These are phyloP conservation scores for Phaffomyces thermotolerans DNA, from an alignment of 805 yeast species.

Conservation along the genomic window DNA sequence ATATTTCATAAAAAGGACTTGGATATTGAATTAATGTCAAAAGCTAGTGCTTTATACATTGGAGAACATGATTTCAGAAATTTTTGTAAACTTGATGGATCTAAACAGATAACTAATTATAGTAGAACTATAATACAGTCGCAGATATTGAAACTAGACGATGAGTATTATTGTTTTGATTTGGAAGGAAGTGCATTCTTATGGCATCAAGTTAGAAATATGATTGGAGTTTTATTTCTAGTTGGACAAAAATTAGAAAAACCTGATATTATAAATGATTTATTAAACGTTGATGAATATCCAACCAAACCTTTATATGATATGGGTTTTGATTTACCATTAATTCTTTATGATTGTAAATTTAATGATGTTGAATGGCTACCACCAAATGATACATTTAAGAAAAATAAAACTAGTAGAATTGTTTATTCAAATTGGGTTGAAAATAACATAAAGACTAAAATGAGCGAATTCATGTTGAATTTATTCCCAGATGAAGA, in stretches of 20 bases:
- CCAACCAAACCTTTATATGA: slow-evolving; percentile 75
- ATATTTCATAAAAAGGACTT: slow-evolving; percentile 51
- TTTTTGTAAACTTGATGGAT: slow-evolving; percentile 90
- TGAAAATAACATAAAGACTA: slow-evolving; percentile 50
- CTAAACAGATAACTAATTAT: slow-evolving; percentile 83
- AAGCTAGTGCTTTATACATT: slow-evolving; percentile 53
- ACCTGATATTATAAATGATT: slow-evolving; percentile 46
- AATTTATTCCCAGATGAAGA: slow-evolving; percentile 15
- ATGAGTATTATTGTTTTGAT: slow-evolving; percentile 60
- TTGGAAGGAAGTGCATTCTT: slow-evolving; percentile 83
- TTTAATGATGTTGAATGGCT: slow-evolving; percentile 69
- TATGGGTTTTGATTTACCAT: slow-evolving; percentile 86
- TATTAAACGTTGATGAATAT: slow-evolving; percentile 45
- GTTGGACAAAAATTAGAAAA: slow-evolving; percentile 74
- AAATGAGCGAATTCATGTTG: slow-evolving; percentile 32
- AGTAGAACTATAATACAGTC: slow-evolving; percentile 54
- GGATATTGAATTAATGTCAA: slow-evolving; percentile 58
- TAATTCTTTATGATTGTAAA: slow-evolving; percentile 79
- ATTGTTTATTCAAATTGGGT: slow-evolving; percentile 44
- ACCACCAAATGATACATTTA: slow-evolving; percentile 25
- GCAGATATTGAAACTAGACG: slow-evolving; percentile 32
- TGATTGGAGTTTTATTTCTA: slow-evolving; percentile 76
- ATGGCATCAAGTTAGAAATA: slow-evolving; percentile 97
- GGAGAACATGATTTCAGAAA: slow-evolving; percentile 91
- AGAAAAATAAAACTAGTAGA: slow-evolving; percentile 34